A percentile compares a stretch with the other conserved stretches of the same genome.
Conservation (phyloP, 305 asterid genomes). For the Ilex paraguariensis region DNA sequence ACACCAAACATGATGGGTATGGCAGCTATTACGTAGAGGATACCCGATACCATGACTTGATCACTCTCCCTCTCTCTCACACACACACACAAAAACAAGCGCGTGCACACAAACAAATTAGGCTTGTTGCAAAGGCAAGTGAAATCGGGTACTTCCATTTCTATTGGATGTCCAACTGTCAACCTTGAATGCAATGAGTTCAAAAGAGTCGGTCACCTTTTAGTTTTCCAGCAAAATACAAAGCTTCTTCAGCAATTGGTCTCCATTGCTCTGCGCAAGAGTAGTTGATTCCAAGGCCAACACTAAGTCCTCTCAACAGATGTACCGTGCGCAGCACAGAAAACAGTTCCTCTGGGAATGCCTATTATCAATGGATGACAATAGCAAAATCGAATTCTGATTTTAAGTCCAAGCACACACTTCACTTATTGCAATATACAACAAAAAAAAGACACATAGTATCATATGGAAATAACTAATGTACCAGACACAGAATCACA, state of each 20-base stretch:
- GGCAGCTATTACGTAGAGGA: no score
- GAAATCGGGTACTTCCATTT: no score
- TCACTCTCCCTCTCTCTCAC: no score
- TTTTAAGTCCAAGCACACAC: no score
- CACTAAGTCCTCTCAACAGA: slow-evolving; percentile 91
- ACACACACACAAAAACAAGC: no score
- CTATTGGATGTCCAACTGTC: neutral
- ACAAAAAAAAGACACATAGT: no score
- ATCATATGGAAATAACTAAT: neutral
- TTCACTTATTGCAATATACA: no score
- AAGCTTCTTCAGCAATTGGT: slow-evolving; percentile 92
- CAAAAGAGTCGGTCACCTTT: slow-evolving; percentile 29
- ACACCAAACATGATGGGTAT: no score
- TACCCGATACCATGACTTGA: no score
- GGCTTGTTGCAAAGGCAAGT: no score
- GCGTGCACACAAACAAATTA: no score
- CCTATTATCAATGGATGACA: slow-evolving; percentile 31
- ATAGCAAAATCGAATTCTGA: neutral
- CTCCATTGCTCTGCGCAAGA: slow-evolving; percentile 98
- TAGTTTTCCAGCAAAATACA: slow-evolving; percentile 68
- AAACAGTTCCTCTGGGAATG: slow-evolving; percentile 96
- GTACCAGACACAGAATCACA: neutral
- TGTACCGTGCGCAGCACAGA: slow-evolving; percentile 95
- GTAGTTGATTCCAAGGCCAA: slow-evolving; percentile 89
- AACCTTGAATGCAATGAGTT: neutral